Evolutionary conservation across 768 basidiomycete species (phyloP), one percentile per base, ranked within the genome.

Genomic region (Lactarius vividus): DNA sequence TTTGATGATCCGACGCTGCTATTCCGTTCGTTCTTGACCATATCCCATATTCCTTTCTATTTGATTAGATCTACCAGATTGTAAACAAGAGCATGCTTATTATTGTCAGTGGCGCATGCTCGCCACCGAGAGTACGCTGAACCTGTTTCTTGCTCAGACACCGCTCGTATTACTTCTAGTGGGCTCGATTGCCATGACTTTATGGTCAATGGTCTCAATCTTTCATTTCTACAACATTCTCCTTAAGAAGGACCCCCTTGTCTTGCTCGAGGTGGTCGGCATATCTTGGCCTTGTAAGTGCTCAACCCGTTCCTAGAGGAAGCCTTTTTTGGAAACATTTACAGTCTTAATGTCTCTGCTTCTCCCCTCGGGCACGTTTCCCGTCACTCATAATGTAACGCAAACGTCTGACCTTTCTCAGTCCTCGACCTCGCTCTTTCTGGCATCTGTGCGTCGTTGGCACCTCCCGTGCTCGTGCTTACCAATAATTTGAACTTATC

Each of bases 1-100:
- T 16, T 33, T 58, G 39, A 62, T 66, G 61, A 42, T 66, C n/a
- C 52, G 61, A 33, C 65, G 65, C 10, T 66, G 65, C 40, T 62
- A 66, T 59, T 20, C 62, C 55, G 65, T 66, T 49, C 26, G 65
- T 62, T 18, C 37, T 42, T 4, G 8, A n/a, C 39, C 20, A 29
- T 18, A 26, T 59, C 23, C 8, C n/a, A 23, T 15, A 15, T 11
- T 13, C 0, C 20, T 4, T n/a, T 15, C 13, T 8, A 42, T 46
- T 53, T 62, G 40, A 66, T 15, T 26, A 9, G n/a, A 37, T 16
- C 10, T 20, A 13, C 39, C 35, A 66, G 65, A 31, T 62, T 2
- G 57, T 66, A 9, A 39, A 29, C 28, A 29, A 37, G 57, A 66
- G 62, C 42, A 9, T 52, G 29, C 53, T 57, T 8, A 42, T 66